phyloP scores from a whole-genome alignment of 176 grass and related monocot genomes.

The Leersia perrieri region DNA sequence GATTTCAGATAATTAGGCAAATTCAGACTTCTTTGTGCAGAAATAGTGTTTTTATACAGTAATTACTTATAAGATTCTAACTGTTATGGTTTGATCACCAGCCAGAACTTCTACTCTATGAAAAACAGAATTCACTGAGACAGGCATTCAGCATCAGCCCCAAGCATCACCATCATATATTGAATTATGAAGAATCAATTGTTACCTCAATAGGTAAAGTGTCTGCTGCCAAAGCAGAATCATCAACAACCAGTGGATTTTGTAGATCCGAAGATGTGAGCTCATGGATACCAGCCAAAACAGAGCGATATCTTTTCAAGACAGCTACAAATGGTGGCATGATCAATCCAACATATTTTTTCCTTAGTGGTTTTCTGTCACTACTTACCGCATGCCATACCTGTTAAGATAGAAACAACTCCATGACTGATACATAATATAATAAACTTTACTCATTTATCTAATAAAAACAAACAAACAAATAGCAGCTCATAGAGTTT shows the following conservation, averaged over 20 bases:
- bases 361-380: constrained; percentile 74
- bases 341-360: constrained; percentile 82
- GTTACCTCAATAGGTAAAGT: constrained; percentile 71
- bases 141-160: neutral
- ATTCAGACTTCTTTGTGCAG: constrained; percentile 24
- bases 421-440: constrained; percentile 27
- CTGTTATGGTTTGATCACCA: constrained; percentile 17
- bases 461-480: constrained; percentile 29
- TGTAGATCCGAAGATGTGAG: constrained; percentile 76
- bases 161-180: neutral
- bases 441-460: constrained; percentile 26
- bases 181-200: constrained; percentile 27
- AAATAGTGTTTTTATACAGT: constrained; percentile 13
- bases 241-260: constrained; percentile 81
- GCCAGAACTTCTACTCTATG: neutral
- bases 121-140: constrained; percentile 7
- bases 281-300: constrained; percentile 85
- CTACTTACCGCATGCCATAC: constrained; percentile 89
- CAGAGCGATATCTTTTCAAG: constrained; percentile 72
- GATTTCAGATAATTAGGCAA: constrained; percentile 1
- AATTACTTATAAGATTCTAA: neutral
- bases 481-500: constrained; percentile 12
- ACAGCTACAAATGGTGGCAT: constrained; percentile 82
- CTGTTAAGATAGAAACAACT: constrained; percentile 51
- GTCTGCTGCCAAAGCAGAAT: constrained; percentile 69